Evolutionary conservation across 2,329 filamentous ascomycete genomes (phyloP), one percentile per base, ranked within the genome.

Genomic region (Aspergillus fijiensis): DNA sequence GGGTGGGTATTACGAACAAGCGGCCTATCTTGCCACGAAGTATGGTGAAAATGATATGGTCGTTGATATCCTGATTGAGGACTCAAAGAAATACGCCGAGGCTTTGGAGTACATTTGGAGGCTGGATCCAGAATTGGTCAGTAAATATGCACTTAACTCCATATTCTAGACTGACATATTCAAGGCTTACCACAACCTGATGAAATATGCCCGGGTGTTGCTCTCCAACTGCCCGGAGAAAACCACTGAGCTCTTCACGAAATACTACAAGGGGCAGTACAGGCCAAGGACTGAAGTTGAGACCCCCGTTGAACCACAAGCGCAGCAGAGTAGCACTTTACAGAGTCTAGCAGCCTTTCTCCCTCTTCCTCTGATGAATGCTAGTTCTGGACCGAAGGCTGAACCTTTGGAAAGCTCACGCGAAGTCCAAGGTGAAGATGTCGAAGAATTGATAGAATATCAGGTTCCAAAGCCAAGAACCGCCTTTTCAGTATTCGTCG

Each of bases 401-500:
- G 68, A 71, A 21, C 60, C 55, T 5, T 62, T 67, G 11, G 74
- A 76, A 56, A 64, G 69, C 19, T 63, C 70, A 39, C 63, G 67
- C 2, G 63, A 67, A 4, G 58, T 59, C 16, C 67, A 74, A 19
- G 69, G 69, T 29, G 62, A 63, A 6, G 42, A 31, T 10, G 33
- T 50, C 55, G 81, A 82, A 33, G 75, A 79, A 1, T 75, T 78
- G 5, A 74, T 81, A 27, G 83, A 85, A 64, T 99, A 99, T 75
- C 87, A 85, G 5, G 83, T 90, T 2, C 94, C 95, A 0, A 89
- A 89, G 60, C 94, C 95, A 5, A 83, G 94, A 62, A 92, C 89
- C 1, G 94, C 95, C 0, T 99, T 99, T 70, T 97, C 95, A 1
- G 94, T 91, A 0, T 99, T 99, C 70, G 93, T 99, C 61, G 94